Conservation (phyloP, 2,329 filamentous ascomycete genomes). For the Elsinoe batatas region DNA sequence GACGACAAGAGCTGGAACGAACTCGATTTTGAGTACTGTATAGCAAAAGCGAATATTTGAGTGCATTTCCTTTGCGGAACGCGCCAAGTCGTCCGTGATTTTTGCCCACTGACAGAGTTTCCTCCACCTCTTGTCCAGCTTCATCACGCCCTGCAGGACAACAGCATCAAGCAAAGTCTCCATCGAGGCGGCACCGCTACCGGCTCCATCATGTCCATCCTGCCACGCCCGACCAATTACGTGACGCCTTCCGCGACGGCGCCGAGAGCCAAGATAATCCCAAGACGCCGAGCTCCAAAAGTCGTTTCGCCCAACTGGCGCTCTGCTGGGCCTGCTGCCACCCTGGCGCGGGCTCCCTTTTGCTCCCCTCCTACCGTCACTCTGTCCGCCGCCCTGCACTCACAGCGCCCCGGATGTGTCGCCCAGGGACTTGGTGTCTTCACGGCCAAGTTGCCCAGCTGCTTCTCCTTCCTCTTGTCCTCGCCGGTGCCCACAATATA, state of each 20-base stretch:
- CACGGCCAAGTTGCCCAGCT: slow-evolving; percentile 11
- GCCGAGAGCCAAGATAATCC: slow-evolving; percentile 8
- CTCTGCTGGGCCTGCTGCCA: background rate
- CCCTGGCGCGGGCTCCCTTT: no score
- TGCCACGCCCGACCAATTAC: slow-evolving; percentile 1
- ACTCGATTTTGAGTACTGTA: no score
- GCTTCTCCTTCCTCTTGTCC: slow-evolving; percentile 13
- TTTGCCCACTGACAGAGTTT: background rate
- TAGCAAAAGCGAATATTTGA: no score
- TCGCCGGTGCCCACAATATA: slow-evolving; percentile 16
- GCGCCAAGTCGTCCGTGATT: no score
- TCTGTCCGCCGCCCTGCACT: background rate
- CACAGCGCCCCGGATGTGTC: slow-evolving; percentile 5
- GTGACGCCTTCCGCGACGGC: background rate
- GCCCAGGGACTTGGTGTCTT: slow-evolving; percentile 4
- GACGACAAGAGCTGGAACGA: background rate
- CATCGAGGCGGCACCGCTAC: background rate
- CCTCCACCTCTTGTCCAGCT: background rate
- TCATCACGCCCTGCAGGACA: background rate
- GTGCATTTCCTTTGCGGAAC: no score
- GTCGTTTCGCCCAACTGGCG: slow-evolving; percentile 1
- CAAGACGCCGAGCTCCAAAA: slow-evolving; percentile 3
- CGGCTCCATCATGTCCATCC: slow-evolving; percentile 2
- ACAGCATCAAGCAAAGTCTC: background rate
- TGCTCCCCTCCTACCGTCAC: background rate